These are phyloP conservation scores for Lentinula sp. DNA, from an alignment of 768 basidiomycete species.

Conservation along the genomic window DNA sequence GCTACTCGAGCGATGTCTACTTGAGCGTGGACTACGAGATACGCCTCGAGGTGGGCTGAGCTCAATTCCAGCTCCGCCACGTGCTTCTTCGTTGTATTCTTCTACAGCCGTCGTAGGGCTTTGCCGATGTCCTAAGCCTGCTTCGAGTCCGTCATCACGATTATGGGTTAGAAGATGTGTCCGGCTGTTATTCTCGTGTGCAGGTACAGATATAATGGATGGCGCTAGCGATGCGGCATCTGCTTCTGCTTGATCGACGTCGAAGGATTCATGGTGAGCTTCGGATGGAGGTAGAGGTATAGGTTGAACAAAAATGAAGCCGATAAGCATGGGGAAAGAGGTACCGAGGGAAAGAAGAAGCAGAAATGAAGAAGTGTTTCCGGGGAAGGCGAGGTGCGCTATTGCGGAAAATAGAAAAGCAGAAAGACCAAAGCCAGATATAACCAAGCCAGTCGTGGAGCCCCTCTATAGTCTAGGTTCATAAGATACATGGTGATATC, in stretches of 20 bases:
- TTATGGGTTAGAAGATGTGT: neutral
- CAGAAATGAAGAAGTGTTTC: constrained; percentile 52
- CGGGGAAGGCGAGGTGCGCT: constrained; percentile 48
- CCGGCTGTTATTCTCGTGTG: neutral
- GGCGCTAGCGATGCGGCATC: neutral
- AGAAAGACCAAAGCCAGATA: constrained; percentile 63
- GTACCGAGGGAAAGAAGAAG: constrained; percentile 55
- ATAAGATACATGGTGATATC: neutral
- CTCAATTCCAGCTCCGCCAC: neutral
- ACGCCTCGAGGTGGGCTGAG: constrained; percentile 4
- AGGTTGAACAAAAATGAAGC: constrained; percentile 41
- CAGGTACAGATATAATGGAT: neutral
- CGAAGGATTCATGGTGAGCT: neutral
- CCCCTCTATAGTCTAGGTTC: constrained; percentile 34
- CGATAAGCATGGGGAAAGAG: constrained; percentile 49
- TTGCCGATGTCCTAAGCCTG: neutral
- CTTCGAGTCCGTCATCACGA: neutral
- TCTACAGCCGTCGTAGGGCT: constrained; percentile 6
- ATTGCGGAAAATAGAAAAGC: constrained; percentile 65
- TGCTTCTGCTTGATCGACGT: neutral
- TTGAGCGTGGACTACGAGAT: neutral
- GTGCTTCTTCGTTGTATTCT: constrained; percentile 6
- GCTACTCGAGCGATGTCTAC: neutral
- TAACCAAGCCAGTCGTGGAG: constrained; percentile 45
- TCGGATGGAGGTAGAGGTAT: constrained; percentile 30